These are phyloP conservation scores for Phytopythium cucurbitacearum DNA, from an alignment of 352 stramenopile genomes.

Conservation along the genomic window DNA sequence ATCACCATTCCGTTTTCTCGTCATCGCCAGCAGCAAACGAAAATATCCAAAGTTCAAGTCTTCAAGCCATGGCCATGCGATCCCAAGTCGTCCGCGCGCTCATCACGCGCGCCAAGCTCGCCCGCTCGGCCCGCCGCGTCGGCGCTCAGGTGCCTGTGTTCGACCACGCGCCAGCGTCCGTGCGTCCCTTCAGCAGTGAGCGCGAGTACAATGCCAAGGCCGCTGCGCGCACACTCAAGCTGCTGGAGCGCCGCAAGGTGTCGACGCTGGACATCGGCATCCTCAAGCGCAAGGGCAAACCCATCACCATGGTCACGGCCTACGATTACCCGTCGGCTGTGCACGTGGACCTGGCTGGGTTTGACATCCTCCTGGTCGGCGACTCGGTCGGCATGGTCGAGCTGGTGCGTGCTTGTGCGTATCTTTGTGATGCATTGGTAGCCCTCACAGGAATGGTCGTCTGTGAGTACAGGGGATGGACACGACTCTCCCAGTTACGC, in stretches of 20 bases:
- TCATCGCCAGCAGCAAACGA: background rate
- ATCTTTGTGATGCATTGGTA: conserved; percentile 10
- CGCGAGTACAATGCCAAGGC: conserved; percentile 41
- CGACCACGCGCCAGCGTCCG: conserved; percentile 1
- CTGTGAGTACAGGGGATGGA: conserved; percentile 58
- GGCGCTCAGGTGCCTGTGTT: background rate
- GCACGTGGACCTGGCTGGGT: conserved; percentile 96
- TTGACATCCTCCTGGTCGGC: conserved; percentile 97
- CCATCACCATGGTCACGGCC: conserved; percentile 99
- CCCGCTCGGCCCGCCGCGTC: background rate
- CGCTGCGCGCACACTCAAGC: conserved; percentile 69
- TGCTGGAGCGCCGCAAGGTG: conserved; percentile 83
- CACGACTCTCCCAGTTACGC: conserved; percentile 91
- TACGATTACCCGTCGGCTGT: conserved; percentile 97
- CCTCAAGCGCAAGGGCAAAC: conserved; percentile 92
- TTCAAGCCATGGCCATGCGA: background rate
- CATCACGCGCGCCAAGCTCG: background rate
- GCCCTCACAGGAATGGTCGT: conserved; percentile 1
- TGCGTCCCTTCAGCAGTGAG: conserved; percentile 11
- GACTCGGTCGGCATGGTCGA: conserved; percentile 99
- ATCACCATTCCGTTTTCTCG: background rate
- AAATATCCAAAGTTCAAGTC: conserved; percentile 4
- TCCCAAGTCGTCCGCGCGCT: too few relatives aligned
- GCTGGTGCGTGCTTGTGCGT: conserved; percentile 72
- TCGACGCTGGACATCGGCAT: conserved; percentile 80